Evolutionary conservation across 257 asterid genomes (phyloP).

Genomic region (Scutellaria barbata): DNA sequence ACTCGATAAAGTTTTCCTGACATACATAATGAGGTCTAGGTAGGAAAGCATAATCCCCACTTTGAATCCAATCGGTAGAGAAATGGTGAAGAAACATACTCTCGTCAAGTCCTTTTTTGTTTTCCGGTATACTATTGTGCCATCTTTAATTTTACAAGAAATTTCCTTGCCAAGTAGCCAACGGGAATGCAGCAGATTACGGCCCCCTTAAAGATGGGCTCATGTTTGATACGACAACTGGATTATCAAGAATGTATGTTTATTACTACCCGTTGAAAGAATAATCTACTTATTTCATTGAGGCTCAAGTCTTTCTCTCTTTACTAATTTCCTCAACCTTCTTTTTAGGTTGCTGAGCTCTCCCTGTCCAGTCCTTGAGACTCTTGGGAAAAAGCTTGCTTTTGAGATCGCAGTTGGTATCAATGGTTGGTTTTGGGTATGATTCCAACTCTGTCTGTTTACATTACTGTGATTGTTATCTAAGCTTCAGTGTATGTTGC

Average conservation of each 20-base stretch:
- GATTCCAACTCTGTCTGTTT: constrained; percentile 29
- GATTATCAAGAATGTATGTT: constrained; percentile 78
- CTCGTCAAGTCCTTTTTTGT: too few relatives aligned
- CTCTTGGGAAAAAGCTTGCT: constrained; percentile 89
- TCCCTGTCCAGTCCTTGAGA: constrained; percentile 92
- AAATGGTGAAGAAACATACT: constrained; percentile 11
- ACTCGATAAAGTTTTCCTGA: background rate
- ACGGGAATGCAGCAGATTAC: constrained; percentile 88
- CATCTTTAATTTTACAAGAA: constrained; percentile 3
- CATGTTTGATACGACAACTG: constrained; percentile 92
- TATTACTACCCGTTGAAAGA: constrained; percentile 14
- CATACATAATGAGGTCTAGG: constrained; percentile 3
- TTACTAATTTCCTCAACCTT: background rate
- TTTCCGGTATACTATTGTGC: constrained; percentile 14
- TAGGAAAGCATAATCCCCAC: background rate
- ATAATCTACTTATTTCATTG: background rate
- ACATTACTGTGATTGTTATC: too few relatives aligned
- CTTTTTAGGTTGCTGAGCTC: constrained; percentile 78
- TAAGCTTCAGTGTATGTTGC: too few relatives aligned
- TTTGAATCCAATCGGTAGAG: background rate
- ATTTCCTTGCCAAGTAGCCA: constrained; percentile 53
- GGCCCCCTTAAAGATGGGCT: constrained; percentile 92
- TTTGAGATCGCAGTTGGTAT: constrained; percentile 93
- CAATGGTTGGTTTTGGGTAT: constrained; percentile 97
- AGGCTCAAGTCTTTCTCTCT: background rate